These are phyloP conservation scores for Lasiodiplodia gonubiensis DNA, from an alignment of 2,329 filamentous ascomycete genomes.

Conservation along the genomic window DNA sequence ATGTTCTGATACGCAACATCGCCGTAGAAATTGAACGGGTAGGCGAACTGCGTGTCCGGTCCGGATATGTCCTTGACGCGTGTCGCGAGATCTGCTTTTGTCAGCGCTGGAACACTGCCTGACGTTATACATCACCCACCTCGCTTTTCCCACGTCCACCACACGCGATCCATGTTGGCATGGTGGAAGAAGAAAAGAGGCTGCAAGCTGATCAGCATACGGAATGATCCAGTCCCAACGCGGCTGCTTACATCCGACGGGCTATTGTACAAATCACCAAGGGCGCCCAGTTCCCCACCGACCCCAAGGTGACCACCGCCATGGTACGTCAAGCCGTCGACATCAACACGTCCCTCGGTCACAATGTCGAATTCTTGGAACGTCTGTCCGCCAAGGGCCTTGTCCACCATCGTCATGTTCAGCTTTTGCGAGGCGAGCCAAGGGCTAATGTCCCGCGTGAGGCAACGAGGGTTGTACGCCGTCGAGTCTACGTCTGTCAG, in stretches of 20 bases:
- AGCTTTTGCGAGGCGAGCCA: conserved; percentile 23
- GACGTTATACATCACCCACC: not conserved
- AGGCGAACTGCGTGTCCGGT: conserved; percentile 24
- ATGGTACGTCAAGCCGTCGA: conserved; percentile 38
- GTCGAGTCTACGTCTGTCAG: conserved; percentile 12
- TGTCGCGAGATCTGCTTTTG: conserved; percentile 41
- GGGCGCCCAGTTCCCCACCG: conserved; percentile 31
- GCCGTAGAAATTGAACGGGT: conserved; percentile 27
- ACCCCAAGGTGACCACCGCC: conserved; percentile 55
- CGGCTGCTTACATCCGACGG: conserved; percentile 1
- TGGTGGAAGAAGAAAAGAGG: conserved; percentile 51
- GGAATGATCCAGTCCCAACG: too few species aligned
- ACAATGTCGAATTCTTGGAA: conserved; percentile 22
- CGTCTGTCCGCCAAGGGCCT: conserved; percentile 1
- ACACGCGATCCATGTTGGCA: conserved; percentile 55
- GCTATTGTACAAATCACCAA: conserved; percentile 14
- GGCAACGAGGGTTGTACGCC: conserved; percentile 24
- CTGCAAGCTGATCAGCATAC: not conserved
- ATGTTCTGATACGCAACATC: conserved; percentile 22
- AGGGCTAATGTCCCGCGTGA: conserved; percentile 12
- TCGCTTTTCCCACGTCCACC: conserved; percentile 58
- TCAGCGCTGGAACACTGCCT: not conserved
- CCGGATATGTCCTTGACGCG: conserved; percentile 36
- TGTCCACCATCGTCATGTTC: conserved; percentile 18
- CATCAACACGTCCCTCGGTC: not conserved